Conservation (phyloP, 2,329 filamentous ascomycete species). For the Berkeleyomyces rouxiae region DNA sequence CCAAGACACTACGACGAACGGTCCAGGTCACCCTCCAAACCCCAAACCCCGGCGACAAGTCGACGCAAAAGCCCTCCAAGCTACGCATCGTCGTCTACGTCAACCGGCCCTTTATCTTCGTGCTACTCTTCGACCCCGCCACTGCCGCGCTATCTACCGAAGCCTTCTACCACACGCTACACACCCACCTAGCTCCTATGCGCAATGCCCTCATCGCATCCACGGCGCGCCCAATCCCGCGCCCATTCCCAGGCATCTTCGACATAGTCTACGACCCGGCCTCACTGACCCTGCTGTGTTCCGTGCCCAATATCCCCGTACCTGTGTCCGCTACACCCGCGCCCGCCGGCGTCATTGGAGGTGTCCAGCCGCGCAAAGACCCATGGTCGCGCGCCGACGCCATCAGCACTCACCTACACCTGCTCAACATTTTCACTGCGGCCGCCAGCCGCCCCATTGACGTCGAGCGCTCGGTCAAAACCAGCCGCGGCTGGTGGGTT, state of each 20-base stretch:
- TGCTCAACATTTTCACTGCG: slow-evolving; percentile 38
- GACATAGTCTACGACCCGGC: slow-evolving; percentile 47
- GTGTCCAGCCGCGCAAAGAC: slow-evolving; percentile 16
- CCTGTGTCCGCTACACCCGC: slow-evolving; percentile 18
- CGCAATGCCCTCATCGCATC: slow-evolving; percentile 39
- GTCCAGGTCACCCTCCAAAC: slow-evolving; percentile 21
- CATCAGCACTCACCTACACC: slow-evolving; percentile 46
- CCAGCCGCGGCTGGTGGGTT: slow-evolving; percentile 51
- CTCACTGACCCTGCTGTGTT: slow-evolving; percentile 41
- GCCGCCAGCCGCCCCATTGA: slow-evolving; percentile 23
- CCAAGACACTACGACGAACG: slow-evolving; percentile 2
- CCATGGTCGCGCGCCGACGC: slow-evolving; percentile 46
- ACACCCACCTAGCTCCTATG: slow-evolving; percentile 43
- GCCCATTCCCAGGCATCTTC: slow-evolving; percentile 32
- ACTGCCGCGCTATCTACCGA: slow-evolving; percentile 38
- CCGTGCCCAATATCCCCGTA: slow-evolving; percentile 48
- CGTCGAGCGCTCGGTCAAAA: slow-evolving; percentile 47
- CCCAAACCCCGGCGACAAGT: slow-evolving; percentile 29
- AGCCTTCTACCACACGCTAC: slow-evolving; percentile 41
- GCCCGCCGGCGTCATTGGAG: slow-evolving; percentile 10
- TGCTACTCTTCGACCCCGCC: slow-evolving; percentile 47
- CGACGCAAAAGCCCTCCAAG: slow-evolving; percentile 22
- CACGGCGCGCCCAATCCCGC: slow-evolving; percentile 39
- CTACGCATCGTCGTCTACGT: slow-evolving; percentile 58
- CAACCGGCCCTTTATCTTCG: slow-evolving; percentile 59